These are phyloP conservation scores for Phalaenopsis equestris DNA, from an alignment of 106 monocot genomes.

Conservation along the genomic window DNA sequence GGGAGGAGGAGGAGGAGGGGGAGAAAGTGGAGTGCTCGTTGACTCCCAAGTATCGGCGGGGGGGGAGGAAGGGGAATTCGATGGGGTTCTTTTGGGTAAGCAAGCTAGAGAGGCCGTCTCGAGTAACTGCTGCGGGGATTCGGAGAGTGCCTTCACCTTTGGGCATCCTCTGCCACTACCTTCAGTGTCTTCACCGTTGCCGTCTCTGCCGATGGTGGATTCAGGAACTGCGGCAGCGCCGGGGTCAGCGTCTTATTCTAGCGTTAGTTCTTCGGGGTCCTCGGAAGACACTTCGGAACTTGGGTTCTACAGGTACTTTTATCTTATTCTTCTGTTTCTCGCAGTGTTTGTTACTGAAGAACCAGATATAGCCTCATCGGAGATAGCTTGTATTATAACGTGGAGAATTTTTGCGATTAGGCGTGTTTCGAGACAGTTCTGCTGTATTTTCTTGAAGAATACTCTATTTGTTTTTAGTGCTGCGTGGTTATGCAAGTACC, in stretches of 20 bases:
- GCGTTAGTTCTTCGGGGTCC: slow-evolving; percentile 19
- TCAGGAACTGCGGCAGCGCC: slow-evolving; percentile 2
- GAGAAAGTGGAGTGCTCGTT: neutral
- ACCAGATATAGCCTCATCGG: neutral
- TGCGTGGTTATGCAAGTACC: neutral
- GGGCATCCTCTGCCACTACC: slow-evolving; percentile 40
- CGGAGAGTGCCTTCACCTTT: neutral
- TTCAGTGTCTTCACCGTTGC: slow-evolving; percentile 10
- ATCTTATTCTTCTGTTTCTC: neutral
- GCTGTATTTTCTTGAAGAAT: neutral
- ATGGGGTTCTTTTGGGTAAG: neutral
- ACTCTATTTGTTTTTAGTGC: neutral
- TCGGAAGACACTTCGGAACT: slow-evolving; percentile 30
- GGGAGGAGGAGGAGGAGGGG: neutral
- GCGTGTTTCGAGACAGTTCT: neutral
- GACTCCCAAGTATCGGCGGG: neutral
- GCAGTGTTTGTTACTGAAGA: neutral
- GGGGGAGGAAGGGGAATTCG: slow-evolving; percentile 13
- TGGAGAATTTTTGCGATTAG: neutral
- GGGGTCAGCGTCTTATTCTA: slow-evolving; percentile 33
- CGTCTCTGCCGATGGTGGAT: neutral
- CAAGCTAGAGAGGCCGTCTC: neutral
- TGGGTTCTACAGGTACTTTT: slow-evolving; percentile 25
- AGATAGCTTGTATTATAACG: neutral
- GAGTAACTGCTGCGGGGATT: neutral